Base-by-base conservation (phyloP, 495 filamentous ascomycete species). In the Aspergillus egyptiacus region DNA sequence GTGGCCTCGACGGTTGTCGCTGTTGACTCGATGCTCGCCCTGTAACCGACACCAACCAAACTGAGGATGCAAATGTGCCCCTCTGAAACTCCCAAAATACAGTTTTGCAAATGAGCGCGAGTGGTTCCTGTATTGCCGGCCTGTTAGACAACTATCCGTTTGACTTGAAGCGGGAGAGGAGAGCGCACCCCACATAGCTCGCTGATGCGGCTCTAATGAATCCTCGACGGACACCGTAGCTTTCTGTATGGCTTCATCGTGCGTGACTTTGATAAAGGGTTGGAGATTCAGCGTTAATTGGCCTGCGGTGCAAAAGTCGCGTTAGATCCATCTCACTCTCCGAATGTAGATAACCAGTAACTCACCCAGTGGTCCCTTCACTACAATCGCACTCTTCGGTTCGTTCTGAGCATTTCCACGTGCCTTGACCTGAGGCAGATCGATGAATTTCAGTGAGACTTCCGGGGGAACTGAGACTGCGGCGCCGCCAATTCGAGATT, bases 31-130 rank as follows among this genome's bases (percentile, higher is more conserved):
- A 97, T 74, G 5, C 81, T 86, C 2, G 93, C 93, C 62, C 89
- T 77, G 77, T 96, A 98, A 55, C 93, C 93, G 41, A 98, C 94
- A 61, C 93, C 93, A n/a, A 96, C 88, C 31, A 98, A 73, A 51
- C 93, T 84, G 27, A 98, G 72, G 54, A 98, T 87, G 13, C 89
- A 88, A 5, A 88, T 87, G 67, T 98, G 93, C 13, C 93, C 93
- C 80, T 97, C 93, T 4, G 89, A 94, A 27, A 97, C 93, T 43
- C 93, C 93, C 28, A 86, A 79, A 47, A 98, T 84, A 68, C 90
- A 82, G 64, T 90, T 90, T 58, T 89, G 84, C 41, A 98, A 77
- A 58, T 93, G 90, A 14, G 90, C 82, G 60, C 93, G 90, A 20
- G 79, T 85, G 2, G 91, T 96, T 41, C 90, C 90, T 96, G 25